Evolutionary conservation across 2,329 filamentous ascomycete species (phyloP).

Genomic region (Macrophomina pseudophaseolina): DNA sequence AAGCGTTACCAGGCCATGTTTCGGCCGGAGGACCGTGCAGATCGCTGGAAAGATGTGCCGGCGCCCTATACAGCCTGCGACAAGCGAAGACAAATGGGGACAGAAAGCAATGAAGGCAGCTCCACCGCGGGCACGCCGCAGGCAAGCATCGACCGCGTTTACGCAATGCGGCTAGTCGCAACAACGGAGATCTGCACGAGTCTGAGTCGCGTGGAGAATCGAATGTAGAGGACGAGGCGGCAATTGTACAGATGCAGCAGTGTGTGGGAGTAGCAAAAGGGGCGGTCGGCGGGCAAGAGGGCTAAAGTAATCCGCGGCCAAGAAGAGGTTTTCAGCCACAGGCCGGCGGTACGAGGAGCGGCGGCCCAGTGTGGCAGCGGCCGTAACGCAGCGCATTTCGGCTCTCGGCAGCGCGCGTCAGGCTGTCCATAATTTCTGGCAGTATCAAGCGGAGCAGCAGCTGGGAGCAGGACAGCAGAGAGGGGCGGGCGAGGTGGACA

Average conservation of each 20-base stretch:
- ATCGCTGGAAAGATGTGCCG: slow-evolving; percentile 5
- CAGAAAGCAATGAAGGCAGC: slow-evolving; percentile 15
- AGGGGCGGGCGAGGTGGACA: neutral
- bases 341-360: slow-evolving; percentile 13
- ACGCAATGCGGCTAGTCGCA: slow-evolving; percentile 15
- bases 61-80: slow-evolving; percentile 15
- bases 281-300: neutral
- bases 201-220: slow-evolving; percentile 9
- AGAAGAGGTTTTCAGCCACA: slow-evolving; percentile 3
- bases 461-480: neutral
- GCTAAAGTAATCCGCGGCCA: neutral
- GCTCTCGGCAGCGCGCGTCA: slow-evolving; percentile 17
- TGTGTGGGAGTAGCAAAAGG: neutral
- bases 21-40: slow-evolving; percentile 9
- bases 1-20: neutral
- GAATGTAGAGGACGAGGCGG: neutral
- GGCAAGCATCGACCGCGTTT: slow-evolving; percentile 13
- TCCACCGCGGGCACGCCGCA: slow-evolving; percentile 21
- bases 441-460: slow-evolving; percentile 4
- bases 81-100: slow-evolving; percentile 12
- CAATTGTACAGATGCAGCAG: neutral
- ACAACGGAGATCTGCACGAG: slow-evolving; percentile 8
- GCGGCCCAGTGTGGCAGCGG: neutral
- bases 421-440: slow-evolving; percentile 22
- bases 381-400: slow-evolving; percentile 10